Conservation (phyloP, 805 yeast species). For the Wickerhamiella sorbophila region DNA sequence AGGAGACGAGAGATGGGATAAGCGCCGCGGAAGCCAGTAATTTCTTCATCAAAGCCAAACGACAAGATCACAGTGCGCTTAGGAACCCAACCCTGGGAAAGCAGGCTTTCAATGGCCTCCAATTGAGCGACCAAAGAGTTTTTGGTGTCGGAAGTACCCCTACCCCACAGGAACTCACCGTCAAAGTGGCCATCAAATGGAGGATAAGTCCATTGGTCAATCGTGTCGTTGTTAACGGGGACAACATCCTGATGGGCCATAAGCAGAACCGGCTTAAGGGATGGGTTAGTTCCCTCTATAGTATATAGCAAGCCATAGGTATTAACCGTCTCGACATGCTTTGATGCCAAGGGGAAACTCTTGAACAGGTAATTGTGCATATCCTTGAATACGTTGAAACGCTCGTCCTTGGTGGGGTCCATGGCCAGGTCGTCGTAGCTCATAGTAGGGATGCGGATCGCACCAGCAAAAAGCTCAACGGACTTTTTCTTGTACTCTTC, state of each 20-base stretch:
- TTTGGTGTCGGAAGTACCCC: constrained; percentile 66
- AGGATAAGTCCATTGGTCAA: constrained; percentile 42
- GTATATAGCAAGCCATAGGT: constrained; percentile 45
- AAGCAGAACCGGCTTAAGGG: constrained; percentile 48
- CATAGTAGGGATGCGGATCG: constrained; percentile 53
- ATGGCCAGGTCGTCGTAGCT: constrained; percentile 38
- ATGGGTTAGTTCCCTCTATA: constrained; percentile 39
- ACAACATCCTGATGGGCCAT: constrained; percentile 70
- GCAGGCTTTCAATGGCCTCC: constrained; percentile 46
- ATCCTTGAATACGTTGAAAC: constrained; percentile 34
- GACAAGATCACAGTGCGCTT: constrained; percentile 44
- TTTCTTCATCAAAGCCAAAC: constrained; percentile 68
- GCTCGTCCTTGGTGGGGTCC: constrained; percentile 36
- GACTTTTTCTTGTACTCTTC: constrained; percentile 9
- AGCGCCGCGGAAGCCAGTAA: constrained; percentile 54
- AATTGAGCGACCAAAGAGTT: constrained; percentile 42
- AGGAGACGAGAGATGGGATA: constrained; percentile 33
- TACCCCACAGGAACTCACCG: constrained; percentile 48
- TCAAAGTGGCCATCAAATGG: constrained; percentile 57
- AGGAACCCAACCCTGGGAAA: constrained; percentile 37
- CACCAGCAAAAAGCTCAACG: constrained; percentile 25
- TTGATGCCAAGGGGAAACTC: constrained; percentile 41
- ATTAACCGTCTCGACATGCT: constrained; percentile 36
- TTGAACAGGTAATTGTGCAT: constrained; percentile 41
- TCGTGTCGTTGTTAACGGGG: constrained; percentile 45